These are phyloP conservation scores for Russula brevipes DNA, from an alignment of 768 basidiomycete genomes.

Conservation along the genomic window DNA sequence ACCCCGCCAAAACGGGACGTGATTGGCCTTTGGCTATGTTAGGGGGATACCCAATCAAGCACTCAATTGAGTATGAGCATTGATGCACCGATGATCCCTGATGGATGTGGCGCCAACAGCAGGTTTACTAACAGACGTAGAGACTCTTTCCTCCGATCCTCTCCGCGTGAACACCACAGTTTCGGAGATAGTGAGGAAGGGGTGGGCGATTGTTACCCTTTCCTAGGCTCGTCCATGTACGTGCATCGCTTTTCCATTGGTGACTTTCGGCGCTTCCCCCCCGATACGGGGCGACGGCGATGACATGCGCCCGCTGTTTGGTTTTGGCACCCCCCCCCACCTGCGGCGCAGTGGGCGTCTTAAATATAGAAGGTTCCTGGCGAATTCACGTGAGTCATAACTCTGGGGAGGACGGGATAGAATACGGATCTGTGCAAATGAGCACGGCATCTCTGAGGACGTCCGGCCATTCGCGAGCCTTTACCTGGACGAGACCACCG, in stretches of 20 bases:
- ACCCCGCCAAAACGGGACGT: too few species aligned
- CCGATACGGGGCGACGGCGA: too few species aligned
- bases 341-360: background rate
- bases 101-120: background rate
- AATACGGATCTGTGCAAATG: too few species aligned
- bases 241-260: background rate
- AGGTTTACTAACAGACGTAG: background rate
- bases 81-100: background rate
- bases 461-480: background rate
- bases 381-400: too few species aligned
- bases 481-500: background rate
- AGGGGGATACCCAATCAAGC: too few species aligned
- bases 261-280: background rate
- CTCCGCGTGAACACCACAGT: background rate
- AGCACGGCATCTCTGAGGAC: background rate
- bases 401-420: too few species aligned
- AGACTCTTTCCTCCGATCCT: background rate
- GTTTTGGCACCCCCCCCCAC: too few species aligned
- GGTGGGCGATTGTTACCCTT: too few species aligned
- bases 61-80: background rate
- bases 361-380: too few species aligned
- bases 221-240: background rate
- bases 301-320: too few species aligned
- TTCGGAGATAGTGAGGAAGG: background rate
- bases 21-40: too few species aligned